Evolutionary conservation across 73 alveolate genomes (phyloP).

Genomic region (Tetrahymena thermophila): DNA sequence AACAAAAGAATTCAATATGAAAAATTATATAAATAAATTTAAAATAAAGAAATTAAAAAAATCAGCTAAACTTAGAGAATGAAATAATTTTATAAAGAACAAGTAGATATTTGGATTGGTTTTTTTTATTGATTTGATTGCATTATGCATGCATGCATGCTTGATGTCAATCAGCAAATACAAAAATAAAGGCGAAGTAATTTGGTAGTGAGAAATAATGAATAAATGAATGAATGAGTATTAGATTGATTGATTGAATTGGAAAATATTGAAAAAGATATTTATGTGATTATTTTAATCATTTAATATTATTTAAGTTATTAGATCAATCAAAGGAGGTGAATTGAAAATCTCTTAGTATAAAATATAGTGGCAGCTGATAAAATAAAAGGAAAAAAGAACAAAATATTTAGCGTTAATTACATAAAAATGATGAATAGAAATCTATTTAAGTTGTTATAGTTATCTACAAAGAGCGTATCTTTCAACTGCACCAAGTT

Average conservation of each 20-base stretch:
- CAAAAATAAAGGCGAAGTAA: neutral
- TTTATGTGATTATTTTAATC: neutral
- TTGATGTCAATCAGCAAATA: no score
- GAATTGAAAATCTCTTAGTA: neutral
- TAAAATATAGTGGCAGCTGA: neutral
- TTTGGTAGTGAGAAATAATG: neutral
- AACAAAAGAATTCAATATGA: no score
- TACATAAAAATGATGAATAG: neutral
- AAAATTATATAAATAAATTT: neutral
- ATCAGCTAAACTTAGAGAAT: neutral
- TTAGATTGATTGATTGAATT: neutral
- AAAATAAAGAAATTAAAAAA: neutral
- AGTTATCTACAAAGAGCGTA: neutral
- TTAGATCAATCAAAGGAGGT: neutral
- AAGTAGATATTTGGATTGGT: no score
- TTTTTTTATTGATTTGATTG: no score
- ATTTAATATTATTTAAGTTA: neutral
- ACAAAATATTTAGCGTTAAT: neutral
- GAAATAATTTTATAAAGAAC: no score
- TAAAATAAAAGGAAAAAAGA: neutral
- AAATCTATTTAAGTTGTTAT: neutral
- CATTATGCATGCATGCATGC: no score
- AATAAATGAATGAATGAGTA: neutral
- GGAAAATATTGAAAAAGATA: neutral
- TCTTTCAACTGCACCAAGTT: neutral